These are phyloP conservation scores for Termitomyces bulborhizus DNA, from an alignment of 768 basidiomycete genomes.

Conservation along the genomic window DNA sequence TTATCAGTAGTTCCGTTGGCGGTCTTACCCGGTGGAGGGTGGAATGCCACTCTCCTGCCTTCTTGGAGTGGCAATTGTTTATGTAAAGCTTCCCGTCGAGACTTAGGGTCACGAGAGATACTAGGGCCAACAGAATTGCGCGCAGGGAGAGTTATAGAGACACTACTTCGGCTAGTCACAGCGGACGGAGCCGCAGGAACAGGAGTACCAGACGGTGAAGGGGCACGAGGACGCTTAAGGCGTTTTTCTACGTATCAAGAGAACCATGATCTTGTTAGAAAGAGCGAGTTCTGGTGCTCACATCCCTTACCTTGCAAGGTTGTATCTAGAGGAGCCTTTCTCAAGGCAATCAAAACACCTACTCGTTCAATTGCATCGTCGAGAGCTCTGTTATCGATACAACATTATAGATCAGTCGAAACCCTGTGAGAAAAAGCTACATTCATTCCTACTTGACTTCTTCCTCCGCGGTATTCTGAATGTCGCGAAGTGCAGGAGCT, in stretches of 20 bases:
- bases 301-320: slow-evolving; percentile 44
- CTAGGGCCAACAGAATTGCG: slow-evolving; percentile 55
- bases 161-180: slow-evolving; percentile 32
- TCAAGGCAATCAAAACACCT: slow-evolving; percentile 61
- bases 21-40: slow-evolving; percentile 55
- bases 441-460: slow-evolving; percentile 52
- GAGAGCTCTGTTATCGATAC: slow-evolving; percentile 46
- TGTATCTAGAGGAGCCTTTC: slow-evolving; percentile 59
- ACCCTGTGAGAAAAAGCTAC: background rate
- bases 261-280: background rate
- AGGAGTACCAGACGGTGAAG: slow-evolving; percentile 61
- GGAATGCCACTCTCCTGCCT: slow-evolving; percentile 79
- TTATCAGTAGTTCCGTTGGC: slow-evolving; percentile 30
- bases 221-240: slow-evolving; percentile 65
- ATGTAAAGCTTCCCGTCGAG: slow-evolving; percentile 53
- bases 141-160: slow-evolving; percentile 53
- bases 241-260: slow-evolving; percentile 51
- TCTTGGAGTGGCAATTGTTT: slow-evolving; percentile 64
- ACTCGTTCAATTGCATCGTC: slow-evolving; percentile 68
- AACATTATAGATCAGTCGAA: background rate
- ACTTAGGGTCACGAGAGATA: slow-evolving; percentile 59
- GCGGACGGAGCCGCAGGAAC: slow-evolving; percentile 28
- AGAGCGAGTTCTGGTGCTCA: background rate
- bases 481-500: slow-evolving; percentile 52
- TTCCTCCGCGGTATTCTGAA: slow-evolving; percentile 49